phyloP scores from a whole-genome alignment of 1,284 basidiomycete species.

The Gymnopus androsaceus region DNA sequence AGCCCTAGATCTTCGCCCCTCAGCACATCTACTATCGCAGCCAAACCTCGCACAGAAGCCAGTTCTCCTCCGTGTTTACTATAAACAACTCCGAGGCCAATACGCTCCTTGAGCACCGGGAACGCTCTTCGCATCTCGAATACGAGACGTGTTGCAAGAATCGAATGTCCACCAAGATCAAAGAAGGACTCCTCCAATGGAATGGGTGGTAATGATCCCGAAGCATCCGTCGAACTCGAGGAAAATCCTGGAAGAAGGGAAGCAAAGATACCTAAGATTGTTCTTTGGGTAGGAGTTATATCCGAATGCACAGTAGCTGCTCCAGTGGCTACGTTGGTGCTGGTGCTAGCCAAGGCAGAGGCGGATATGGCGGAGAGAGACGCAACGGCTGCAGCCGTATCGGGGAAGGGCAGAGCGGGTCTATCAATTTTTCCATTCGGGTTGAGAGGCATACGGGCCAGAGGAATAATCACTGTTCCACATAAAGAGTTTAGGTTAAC shows the following conservation, averaged over 20 bases:
- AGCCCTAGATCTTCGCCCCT: slow-evolving; percentile 84
- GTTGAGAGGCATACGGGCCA: slow-evolving; percentile 95
- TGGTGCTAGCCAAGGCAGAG: slow-evolving; percentile 5
- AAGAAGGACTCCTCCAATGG: slow-evolving; percentile 96
- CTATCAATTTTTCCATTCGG: slow-evolving; percentile 99
- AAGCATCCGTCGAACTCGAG: background rate
- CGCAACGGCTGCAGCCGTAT: slow-evolving; percentile 65
- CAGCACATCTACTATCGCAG: slow-evolving; percentile 77
- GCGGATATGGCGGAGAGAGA: slow-evolving; percentile 4
- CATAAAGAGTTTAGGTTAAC: background rate
- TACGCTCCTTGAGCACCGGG: slow-evolving; percentile 82
- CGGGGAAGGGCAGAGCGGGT: slow-evolving; percentile 97
- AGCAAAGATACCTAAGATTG: slow-evolving; percentile 83
- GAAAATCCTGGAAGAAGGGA: slow-evolving; percentile 66
- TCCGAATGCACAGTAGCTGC: background rate
- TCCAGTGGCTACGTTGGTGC: background rate
- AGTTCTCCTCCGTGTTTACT: slow-evolving; percentile 48
- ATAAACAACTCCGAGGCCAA: slow-evolving; percentile 84
- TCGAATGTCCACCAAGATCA: slow-evolving; percentile 98
- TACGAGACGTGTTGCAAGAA: slow-evolving; percentile 94
- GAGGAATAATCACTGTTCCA: slow-evolving; percentile 84
- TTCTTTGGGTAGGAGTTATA: slow-evolving; percentile 68
- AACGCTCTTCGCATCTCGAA: slow-evolving; percentile 96
- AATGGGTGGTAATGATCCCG: slow-evolving; percentile 52
- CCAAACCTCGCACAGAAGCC: slow-evolving; percentile 86